phyloP scores from a whole-genome alignment of 2,329 filamentous ascomycete species.

The Tolypocladium album region DNA sequence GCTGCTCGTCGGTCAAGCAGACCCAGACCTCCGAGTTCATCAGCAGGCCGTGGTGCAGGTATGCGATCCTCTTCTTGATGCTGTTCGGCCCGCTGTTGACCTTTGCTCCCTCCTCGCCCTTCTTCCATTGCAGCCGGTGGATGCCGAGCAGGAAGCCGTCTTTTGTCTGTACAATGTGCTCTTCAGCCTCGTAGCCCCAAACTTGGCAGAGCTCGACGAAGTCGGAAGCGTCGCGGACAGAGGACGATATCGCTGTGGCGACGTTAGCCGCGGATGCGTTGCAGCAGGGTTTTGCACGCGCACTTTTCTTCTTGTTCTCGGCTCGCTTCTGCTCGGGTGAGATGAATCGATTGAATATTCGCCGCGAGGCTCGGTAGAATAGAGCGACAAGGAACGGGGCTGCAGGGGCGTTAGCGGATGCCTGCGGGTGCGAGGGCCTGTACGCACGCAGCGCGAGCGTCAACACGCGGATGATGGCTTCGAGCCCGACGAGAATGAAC shows the following conservation, averaged over 20 bases:
- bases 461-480: constrained; percentile 72
- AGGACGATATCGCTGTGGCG: constrained; percentile 51
- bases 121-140: constrained; percentile 75
- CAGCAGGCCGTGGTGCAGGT: constrained; percentile 88
- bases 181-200: constrained; percentile 87
- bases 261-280: neutral
- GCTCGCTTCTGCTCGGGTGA: constrained; percentile 58
- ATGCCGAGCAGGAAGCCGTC: constrained; percentile 90
- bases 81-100: constrained; percentile 64
- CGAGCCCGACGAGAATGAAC: constrained; percentile 70
- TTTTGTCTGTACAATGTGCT: constrained; percentile 88
- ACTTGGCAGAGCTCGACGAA: constrained; percentile 90
- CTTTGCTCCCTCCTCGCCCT: constrained; percentile 66
- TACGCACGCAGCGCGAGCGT: constrained; percentile 76
- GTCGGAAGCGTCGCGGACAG: constrained; percentile 76
- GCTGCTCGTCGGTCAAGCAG: constrained; percentile 74
- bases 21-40: constrained; percentile 99
- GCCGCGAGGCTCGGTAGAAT: constrained; percentile 72
- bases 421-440: neutral
- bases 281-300: constrained; percentile 7
- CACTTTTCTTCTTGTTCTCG: constrained; percentile 56
- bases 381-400: constrained; percentile 71
- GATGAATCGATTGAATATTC: constrained; percentile 69
- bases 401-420: constrained; percentile 22
- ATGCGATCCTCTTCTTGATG: constrained; percentile 74